Conservation (phyloP, 2,329 filamentous ascomycete species). For the Aspergillus sp. region DNA sequence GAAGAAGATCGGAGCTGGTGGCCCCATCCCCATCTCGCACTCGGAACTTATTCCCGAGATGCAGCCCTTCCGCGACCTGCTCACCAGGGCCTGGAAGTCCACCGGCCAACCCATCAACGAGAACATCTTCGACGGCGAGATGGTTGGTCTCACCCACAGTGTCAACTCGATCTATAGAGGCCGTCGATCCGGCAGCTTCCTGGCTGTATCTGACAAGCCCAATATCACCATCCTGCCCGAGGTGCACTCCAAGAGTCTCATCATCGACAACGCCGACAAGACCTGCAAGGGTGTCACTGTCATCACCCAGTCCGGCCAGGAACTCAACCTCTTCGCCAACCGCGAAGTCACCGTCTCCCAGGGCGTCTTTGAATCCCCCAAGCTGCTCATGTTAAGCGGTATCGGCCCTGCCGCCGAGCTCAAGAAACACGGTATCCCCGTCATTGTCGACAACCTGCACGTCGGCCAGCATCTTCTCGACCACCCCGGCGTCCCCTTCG, state of each 20-base stretch:
- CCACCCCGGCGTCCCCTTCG: constrained; percentile 44
- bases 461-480: constrained; percentile 37
- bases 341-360: constrained; percentile 51
- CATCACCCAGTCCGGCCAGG: constrained; percentile 41
- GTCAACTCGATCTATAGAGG: constrained; percentile 60
- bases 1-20: constrained; percentile 52
- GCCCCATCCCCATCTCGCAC: constrained; percentile 57
- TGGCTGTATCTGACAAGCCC: constrained; percentile 53
- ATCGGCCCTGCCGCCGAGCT: constrained; percentile 46
- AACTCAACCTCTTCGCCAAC: constrained; percentile 50
- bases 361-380: constrained; percentile 54
- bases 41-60: constrained; percentile 56
- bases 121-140: constrained; percentile 57
- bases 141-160: constrained; percentile 55
- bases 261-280: constrained; percentile 50
- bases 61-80: constrained; percentile 48
- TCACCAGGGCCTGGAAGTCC: constrained; percentile 53
- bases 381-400: constrained; percentile 53
- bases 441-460: constrained; percentile 34
- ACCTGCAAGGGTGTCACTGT: constrained; percentile 50
- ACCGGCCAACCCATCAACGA: constrained; percentile 53
- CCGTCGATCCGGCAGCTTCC: constrained; percentile 53
- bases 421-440: constrained; percentile 26
- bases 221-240: constrained; percentile 56
- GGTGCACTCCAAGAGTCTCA: constrained; percentile 53